phyloP scores from a whole-genome alignment of 768 basidiomycete genomes.

The Russula emetica region DNA sequence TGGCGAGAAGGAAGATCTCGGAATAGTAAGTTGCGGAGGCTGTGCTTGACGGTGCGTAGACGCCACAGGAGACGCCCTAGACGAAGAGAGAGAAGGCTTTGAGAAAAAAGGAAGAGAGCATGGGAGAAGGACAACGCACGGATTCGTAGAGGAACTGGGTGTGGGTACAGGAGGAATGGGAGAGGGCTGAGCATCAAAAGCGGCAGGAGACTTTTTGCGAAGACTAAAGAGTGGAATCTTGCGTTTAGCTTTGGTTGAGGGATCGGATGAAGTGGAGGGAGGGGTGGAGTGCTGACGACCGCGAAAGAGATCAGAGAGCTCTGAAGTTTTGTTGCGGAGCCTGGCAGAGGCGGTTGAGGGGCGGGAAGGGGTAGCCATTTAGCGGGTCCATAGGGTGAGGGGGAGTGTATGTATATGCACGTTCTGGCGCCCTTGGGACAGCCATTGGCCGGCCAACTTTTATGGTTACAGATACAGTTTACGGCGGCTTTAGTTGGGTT shows the following conservation, averaged over 20 bases:
- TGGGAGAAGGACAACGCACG: constrained; percentile 1
- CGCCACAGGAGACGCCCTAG: not conserved
- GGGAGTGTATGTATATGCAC: constrained; percentile 20
- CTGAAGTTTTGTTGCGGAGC: constrained; percentile 26
- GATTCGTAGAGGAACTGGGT: constrained; percentile 6
- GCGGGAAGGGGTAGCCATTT: constrained; percentile 22
- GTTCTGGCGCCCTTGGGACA: not conserved
- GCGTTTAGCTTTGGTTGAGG: constrained; percentile 21
- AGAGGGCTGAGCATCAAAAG: not conserved
- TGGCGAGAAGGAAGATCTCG: constrained; percentile 7
- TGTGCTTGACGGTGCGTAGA: not conserved
- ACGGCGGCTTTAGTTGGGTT: constrained; percentile 9
- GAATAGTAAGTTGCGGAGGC: constrained; percentile 13
- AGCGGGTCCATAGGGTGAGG: constrained; percentile 1
- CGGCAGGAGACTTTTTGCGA: constrained; percentile 22
- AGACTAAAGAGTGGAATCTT: constrained; percentile 27
- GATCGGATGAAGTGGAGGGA: constrained; percentile 1
- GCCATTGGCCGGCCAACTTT: not conserved
- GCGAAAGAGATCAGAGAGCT: constrained; percentile 27
- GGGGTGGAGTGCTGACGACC: constrained; percentile 15
- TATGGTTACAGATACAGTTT: constrained; percentile 8
- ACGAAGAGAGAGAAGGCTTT: not conserved
- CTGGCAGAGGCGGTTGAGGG: constrained; percentile 15
- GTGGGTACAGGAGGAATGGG: constrained; percentile 2
- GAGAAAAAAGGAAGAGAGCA: no score